Evolutionary conservation across 176 grass and related monocot species (phyloP).

Genomic region (Coix lacrymajobi): DNA sequence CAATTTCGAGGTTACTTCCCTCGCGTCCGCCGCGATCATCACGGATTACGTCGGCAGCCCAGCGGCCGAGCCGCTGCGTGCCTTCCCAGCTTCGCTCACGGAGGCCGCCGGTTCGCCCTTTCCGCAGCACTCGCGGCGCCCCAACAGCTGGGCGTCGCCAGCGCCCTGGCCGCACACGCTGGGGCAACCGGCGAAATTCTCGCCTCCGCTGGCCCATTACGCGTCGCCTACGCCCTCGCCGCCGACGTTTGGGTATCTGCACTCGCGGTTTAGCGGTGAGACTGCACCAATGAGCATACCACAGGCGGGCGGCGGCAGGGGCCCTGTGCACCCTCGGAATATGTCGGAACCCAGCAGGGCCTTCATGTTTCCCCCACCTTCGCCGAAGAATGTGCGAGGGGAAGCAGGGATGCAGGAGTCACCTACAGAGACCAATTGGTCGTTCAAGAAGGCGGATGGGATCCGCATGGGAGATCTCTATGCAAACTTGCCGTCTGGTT

Average conservation of each 20-base stretch:
- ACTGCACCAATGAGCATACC: conserved; percentile 81
- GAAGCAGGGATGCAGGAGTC: conserved; percentile 47
- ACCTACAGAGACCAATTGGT: conserved; percentile 48
- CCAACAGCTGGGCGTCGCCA: conserved; percentile 55
- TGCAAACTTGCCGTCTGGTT: conserved; percentile 56
- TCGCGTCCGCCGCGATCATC: conserved; percentile 61
- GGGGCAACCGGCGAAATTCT: conserved; percentile 57
- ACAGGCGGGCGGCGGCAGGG: conserved; percentile 31
- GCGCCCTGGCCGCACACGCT: conserved; percentile 37
- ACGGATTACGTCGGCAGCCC: conserved; percentile 81
- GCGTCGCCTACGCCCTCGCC: conserved; percentile 76
- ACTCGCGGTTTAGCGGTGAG: conserved; percentile 52
- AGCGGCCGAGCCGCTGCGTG: conserved; percentile 52
- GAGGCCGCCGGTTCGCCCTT: conserved; percentile 17
- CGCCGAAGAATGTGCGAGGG: conserved; percentile 42
- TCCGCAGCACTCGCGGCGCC: conserved; percentile 23
- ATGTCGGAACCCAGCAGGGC: conserved; percentile 68
- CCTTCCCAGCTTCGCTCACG: conserved; percentile 72
- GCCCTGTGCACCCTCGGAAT: conserved; percentile 36
- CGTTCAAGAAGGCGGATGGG: conserved; percentile 43
- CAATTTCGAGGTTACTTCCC: conserved; percentile 64
- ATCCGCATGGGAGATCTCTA: conserved; percentile 53
- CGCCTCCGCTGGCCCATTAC: conserved; percentile 50
- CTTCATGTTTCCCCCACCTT: conserved; percentile 74
- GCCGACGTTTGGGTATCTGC: conserved; percentile 65